phyloP scores from a whole-genome alignment of 169 alveolate species.

The Amoebophrya sp. region DNA sequence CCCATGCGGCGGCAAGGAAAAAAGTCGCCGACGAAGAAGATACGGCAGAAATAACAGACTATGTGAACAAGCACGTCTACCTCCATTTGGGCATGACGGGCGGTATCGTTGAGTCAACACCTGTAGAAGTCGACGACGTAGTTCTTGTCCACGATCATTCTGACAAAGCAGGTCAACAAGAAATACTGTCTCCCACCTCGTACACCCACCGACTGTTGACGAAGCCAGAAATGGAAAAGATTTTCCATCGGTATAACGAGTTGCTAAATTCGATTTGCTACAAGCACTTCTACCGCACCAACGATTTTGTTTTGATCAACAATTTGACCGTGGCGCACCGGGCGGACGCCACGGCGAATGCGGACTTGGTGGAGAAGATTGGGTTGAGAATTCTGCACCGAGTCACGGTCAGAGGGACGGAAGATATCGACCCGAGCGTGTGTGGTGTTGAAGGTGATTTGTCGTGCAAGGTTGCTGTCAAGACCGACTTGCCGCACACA shows the following conservation, averaged over 20 bases:
- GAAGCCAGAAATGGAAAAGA: background rate
- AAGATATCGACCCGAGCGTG: background rate
- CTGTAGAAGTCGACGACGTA: no score
- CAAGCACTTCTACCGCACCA: background rate
- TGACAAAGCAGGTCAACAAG: no score
- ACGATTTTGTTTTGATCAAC: background rate
- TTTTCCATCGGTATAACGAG: background rate
- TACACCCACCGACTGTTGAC: background rate
- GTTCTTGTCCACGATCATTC: no score
- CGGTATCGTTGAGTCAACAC: background rate
- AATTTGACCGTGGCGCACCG: background rate
- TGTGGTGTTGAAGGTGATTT: background rate
- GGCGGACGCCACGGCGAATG: background rate
- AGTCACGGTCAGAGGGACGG: background rate
- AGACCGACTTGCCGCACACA: no score
- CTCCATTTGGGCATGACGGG: constrained; percentile 8
- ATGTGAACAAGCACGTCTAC: background rate
- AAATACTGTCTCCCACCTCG: no score
- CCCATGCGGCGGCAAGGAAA: no score
- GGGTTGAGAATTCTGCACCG: background rate
- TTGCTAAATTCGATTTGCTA: background rate
- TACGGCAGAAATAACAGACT: no score
- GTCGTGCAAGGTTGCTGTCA: no score
- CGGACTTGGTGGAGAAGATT: background rate
- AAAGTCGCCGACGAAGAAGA: no score